Conservation (phyloP, 805 yeast genomes). For the Candida loeiensis region DNA sequence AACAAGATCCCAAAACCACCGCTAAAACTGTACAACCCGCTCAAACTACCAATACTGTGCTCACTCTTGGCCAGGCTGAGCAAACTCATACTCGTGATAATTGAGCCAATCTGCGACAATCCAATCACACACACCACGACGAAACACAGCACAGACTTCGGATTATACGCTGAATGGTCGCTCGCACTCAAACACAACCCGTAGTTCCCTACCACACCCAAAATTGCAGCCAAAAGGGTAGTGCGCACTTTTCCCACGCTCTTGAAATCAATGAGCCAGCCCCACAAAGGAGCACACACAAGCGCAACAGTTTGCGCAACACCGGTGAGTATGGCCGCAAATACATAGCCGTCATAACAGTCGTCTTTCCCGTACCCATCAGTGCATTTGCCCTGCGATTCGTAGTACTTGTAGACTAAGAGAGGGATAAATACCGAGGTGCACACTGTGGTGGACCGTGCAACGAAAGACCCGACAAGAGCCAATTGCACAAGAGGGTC, state of each 20-base stretch:
- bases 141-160: conserved; percentile 34
- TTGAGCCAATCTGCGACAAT: conserved; percentile 57
- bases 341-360: conserved; percentile 62
- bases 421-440: conserved; percentile 61
- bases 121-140: conserved; percentile 48
- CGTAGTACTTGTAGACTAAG: conserved; percentile 55
- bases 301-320: conserved; percentile 57
- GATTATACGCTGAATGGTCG: conserved; percentile 25
- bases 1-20: conserved; percentile 68
- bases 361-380: conserved; percentile 24
- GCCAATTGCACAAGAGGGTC: conserved; percentile 33
- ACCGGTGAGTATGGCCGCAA: conserved; percentile 68
- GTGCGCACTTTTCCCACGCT: conserved; percentile 24
- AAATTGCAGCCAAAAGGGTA: conserved; percentile 34
- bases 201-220: conserved; percentile 45
- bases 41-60: conserved; percentile 55
- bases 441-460: conserved; percentile 60
- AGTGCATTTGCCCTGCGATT: conserved; percentile 47
- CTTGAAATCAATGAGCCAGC: conserved; percentile 48
- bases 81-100: conserved; percentile 62
- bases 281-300: conserved; percentile 63
- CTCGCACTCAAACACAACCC: conserved; percentile 19
- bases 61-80: conserved; percentile 35
- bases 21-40: conserved; percentile 64
- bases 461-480: conserved; percentile 57